Evolutionary conservation across 345 rosid species (phyloP), one percentile per base, ranked within the genome.

Genomic region (Abelmoschus esculentus): DNA sequence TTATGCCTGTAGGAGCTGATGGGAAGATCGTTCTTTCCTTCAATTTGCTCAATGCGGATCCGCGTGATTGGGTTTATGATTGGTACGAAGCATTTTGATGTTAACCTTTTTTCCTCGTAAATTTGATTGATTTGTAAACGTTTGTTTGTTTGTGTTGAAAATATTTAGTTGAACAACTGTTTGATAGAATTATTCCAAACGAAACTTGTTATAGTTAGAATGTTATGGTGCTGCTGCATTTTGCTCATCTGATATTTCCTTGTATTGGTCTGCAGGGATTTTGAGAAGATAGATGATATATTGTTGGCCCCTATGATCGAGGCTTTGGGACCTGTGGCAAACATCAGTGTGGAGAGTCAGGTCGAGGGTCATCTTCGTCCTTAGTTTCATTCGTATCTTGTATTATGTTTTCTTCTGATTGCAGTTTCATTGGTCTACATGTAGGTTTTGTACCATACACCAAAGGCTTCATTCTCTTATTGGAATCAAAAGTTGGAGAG

Each of bases 1-100:
- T 87, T 76, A 91, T 91, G 96, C 99, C 99, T 7, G 93, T 90
- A 14, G 98, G 97, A 73, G 81, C 99, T 40, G 96, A 95, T 83
- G 96, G 99, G 69, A 91, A 54, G 79, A 57, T 89, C 63, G 89
- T 91, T 78, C 91, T 93, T 59, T 93, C 98, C 0, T 91, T 91
- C 73, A 95, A 86, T 79, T 75, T 1, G 75, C 96, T 95, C 58
- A 95, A 95, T 78, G 81, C 97, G 0, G 79, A 91, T 77, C 98
- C 99, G 4, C 83, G 31, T 53, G 92, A 89, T 80, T 87, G 98
- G 99, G 74, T 85, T 72, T 91, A 83, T 73, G 93, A 90, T 78
- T 90, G 98, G 98, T 95, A 85, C 5, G 72, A 56, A 6, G 19
- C 55, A 8, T 42, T 54, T 53, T 88, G 12, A 14, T 28, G 54